phyloP scores from a whole-genome alignment of 1,139 yeast genomes.

The Hyphopichia khmerensis region DNA sequence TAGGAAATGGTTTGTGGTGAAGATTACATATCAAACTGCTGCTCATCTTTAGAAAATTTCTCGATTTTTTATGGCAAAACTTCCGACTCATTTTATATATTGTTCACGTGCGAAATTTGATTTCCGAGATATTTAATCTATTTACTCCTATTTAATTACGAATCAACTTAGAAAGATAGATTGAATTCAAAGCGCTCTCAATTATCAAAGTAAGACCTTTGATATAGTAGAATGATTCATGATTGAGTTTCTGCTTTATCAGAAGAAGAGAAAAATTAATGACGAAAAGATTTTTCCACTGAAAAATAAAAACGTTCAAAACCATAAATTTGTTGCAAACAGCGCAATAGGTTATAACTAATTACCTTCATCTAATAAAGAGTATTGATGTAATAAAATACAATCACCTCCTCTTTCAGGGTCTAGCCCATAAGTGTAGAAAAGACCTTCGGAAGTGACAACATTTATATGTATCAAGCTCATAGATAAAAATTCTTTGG shows the following conservation, averaged over 20 bases:
- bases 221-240: no score
- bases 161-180: no score
- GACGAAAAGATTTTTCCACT: no score
- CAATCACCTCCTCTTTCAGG: slow-evolving; percentile 95
- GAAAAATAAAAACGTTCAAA: no score
- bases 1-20: no score
- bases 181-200: no score
- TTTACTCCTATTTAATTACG: no score
- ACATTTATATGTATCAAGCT: slow-evolving; percentile 68
- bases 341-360: not conserved
- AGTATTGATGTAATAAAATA: slow-evolving; percentile 68
- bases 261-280: no score
- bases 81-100: not conserved
- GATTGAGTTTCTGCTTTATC: no score
- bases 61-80: not conserved
- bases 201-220: no score
- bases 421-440: slow-evolving; percentile 82
- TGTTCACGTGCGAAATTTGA: not conserved
- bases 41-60: not conserved
- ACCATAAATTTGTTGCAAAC: no score
- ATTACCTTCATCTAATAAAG: slow-evolving; percentile 31
- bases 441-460: slow-evolving; percentile 83
- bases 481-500: slow-evolving; percentile 40
- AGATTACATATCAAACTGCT: no score
- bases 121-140: not conserved